Percentiles rank a stretch among this genome's conserved stretches.
Conservation (phyloP, 805 yeast species). For the Schwanniomyces vanrijiae region DNA sequence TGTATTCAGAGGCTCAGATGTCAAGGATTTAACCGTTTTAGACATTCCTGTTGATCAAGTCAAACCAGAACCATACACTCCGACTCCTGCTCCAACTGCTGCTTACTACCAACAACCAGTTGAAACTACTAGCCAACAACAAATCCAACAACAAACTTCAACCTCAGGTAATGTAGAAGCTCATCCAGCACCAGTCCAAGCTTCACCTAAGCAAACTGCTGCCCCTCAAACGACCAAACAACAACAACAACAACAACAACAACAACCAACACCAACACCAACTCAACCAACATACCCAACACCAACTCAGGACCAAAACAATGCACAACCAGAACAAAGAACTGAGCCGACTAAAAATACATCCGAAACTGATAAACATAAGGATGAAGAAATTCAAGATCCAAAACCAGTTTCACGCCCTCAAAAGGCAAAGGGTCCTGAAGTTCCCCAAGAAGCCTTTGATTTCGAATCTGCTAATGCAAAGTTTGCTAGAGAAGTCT, state of each 20-base stretch:
- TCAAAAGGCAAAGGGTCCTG: slow-evolving; percentile 5
- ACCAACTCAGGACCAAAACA: slow-evolving; percentile 6
- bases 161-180: slow-evolving; percentile 11
- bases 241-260: slow-evolving; percentile 1
- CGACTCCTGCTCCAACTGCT: slow-evolving; percentile 12
- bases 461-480: slow-evolving; percentile 78
- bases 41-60: slow-evolving; percentile 69
- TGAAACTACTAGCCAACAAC: slow-evolving; percentile 7
- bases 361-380: slow-evolving; percentile 8
- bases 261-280: slow-evolving; percentile 2
- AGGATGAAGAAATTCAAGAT: slow-evolving; percentile 11
- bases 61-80: slow-evolving; percentile 46
- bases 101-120: slow-evolving; percentile 13
- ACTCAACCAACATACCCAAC: slow-evolving; percentile 8
- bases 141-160: slow-evolving; percentile 2
- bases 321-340: slow-evolving; percentile 7
- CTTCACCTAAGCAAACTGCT: neutral
- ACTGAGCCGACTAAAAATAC: slow-evolving; percentile 13
- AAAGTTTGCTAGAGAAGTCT: slow-evolving; percentile 57
- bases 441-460: slow-evolving; percentile 55
- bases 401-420: slow-evolving; percentile 16
- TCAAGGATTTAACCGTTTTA: slow-evolving; percentile 81
- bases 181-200: slow-evolving; percentile 10
- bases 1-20: slow-evolving; percentile 88
- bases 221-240: slow-evolving; percentile 2